phyloP scores from a whole-genome alignment of 176 grass and related monocot species.

The Oryza glumipatula region DNA sequence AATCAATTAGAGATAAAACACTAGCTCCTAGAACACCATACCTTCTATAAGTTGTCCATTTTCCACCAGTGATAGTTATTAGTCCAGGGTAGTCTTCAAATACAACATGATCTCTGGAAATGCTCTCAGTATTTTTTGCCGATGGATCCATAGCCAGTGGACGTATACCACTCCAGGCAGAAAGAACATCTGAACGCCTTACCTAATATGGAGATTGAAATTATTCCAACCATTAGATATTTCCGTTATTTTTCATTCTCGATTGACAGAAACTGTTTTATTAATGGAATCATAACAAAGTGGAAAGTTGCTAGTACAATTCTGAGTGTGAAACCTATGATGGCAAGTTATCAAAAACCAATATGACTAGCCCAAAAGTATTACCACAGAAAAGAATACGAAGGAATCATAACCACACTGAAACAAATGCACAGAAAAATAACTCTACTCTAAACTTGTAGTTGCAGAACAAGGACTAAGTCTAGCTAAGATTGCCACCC shows the following conservation, averaged over 20 bases:
- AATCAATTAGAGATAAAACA: constrained; percentile 16
- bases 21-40: constrained; percentile 36
- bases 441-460: not conserved
- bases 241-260: not conserved
- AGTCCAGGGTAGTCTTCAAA: constrained; percentile 86
- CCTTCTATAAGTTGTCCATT: constrained; percentile 99
- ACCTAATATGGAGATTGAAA: constrained; percentile 57
- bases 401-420: not conserved
- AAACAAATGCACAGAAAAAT: not conserved
- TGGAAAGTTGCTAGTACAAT: constrained; percentile 15
- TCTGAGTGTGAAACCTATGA: not conserved
- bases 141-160: constrained; percentile 87
- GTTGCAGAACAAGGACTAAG: not conserved
- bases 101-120: constrained; percentile 97
- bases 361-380: not conserved
- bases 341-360: not conserved
- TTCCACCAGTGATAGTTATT: constrained; percentile 98
- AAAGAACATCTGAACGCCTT: constrained; percentile 93
- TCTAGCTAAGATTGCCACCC: not conserved
- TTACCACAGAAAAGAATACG: not conserved
- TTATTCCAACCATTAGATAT: constrained; percentile 8
- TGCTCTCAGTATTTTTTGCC: constrained; percentile 93
- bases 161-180: constrained; percentile 95
- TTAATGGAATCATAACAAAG: not conserved
- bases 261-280: constrained; percentile 9